These are phyloP conservation scores for Corylus avellana DNA, from an alignment of 306 rosid species.

Conservation along the genomic window DNA sequence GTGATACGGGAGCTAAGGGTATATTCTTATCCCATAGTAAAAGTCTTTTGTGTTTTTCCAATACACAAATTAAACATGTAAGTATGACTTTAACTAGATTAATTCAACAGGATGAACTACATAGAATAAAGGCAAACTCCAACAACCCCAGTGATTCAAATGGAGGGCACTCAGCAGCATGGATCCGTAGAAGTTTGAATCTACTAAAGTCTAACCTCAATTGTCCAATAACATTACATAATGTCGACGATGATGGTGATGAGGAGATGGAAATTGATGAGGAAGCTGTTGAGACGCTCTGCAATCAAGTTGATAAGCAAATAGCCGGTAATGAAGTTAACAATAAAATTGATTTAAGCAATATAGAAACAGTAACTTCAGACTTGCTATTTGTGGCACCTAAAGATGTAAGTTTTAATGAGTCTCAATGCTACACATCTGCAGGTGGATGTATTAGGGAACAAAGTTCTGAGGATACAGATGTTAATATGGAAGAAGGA, in stretches of 20 bases:
- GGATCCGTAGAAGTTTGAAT: conserved; percentile 88
- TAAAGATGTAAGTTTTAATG: conserved; percentile 28
- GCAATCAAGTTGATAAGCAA: conserved; percentile 48
- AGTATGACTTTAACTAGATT: conserved; percentile 22
- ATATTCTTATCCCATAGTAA: conserved; percentile 29
- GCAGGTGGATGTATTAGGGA: conserved; percentile 26
- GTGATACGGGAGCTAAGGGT: conserved; percentile 96
- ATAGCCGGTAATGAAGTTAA: conserved; percentile 27
- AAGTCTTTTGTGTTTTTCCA: conserved; percentile 18
- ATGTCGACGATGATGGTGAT: conserved; percentile 83
- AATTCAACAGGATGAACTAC: conserved; percentile 82
- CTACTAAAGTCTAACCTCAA: conserved; percentile 68
- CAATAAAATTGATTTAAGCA: conserved; percentile 16
- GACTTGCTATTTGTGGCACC: conserved; percentile 23
- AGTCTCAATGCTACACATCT: conserved; percentile 13
- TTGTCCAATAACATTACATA: conserved; percentile 48
- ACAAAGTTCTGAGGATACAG: conserved; percentile 38
- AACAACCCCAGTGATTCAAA: conserved; percentile 50
- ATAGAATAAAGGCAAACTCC: conserved; percentile 73
- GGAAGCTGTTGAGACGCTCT: conserved; percentile 70
- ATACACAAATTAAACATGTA: conserved; percentile 23
- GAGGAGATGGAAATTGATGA: conserved; percentile 98
- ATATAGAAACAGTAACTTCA: conserved; percentile 16
- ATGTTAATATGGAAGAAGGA: conserved; percentile 59
- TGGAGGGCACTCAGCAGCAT: conserved; percentile 84